Evolutionary conservation across 2,329 filamentous ascomycete species (phyloP), one percentile per base, ranked within the genome.

Genomic region (Sporothrix euskadiensis): DNA sequence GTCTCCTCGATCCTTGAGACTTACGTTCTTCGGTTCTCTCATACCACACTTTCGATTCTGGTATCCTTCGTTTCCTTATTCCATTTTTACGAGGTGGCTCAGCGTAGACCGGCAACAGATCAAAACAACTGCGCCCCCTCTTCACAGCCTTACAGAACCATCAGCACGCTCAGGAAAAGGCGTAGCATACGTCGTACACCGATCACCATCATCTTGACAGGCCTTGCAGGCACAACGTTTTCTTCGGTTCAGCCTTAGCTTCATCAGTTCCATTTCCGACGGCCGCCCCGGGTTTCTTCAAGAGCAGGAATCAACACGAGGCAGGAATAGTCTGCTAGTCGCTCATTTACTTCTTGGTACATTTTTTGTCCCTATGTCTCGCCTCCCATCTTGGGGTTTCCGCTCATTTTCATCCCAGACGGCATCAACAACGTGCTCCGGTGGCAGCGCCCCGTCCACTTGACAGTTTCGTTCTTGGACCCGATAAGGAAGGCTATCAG

Each of bases 371-470:
- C 44, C 35, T 35, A 49, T 52, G 44, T 35, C 16, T 52, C 19
- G n/a, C 44, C n/a, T 68, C 41, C 14, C 44, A 35, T 32, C 22
- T 30, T 30, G 39, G 65, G 26, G 9, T 52, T 26, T 16, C 32
- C 65, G 26, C 63, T 68, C 65, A 26, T 68, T 52, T 68, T 26
- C 22, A 68, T 47, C n/a, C 10, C 39, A 66, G 5, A 41, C 61
- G 12, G 19, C 61, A 66, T 41, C 61, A 30, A 6, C 35, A 30
- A 66, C 39, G 12, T 30, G 22, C 22, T 12, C 41, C 22, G 22
- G 22, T 22, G 61, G 61, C 61, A 47, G 61, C 39, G 39, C 61
- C 61, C 22, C 6, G 61, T 66, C 39, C 61, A 47, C 22, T 66
- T 22, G 61, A 47, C 22, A 47, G 22, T 12, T 4, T 30, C 1